These are phyloP conservation scores for Yamadazyma sp. DNA, from an alignment of 1,139 yeast genomes.

Conservation along the genomic window DNA sequence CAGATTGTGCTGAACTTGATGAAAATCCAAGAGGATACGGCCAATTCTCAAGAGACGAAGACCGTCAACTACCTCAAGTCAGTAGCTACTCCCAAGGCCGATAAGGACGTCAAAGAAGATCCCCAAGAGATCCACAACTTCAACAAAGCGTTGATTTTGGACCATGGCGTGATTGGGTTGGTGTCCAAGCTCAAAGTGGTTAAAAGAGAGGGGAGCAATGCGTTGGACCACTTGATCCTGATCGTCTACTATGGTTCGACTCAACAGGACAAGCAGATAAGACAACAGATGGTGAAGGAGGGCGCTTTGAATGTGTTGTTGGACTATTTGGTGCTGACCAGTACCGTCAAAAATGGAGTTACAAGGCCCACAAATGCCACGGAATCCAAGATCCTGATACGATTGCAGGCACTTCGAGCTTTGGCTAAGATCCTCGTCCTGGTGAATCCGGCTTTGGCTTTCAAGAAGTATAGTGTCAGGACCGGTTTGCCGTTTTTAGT, in stretches of 20 bases:
- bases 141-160: slow-evolving; percentile 27
- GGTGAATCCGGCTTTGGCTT: slow-evolving; percentile 39
- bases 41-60: slow-evolving; percentile 14
- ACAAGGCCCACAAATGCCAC: slow-evolving; percentile 22
- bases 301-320: slow-evolving; percentile 43
- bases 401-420: slow-evolving; percentile 33
- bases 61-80: slow-evolving; percentile 34
- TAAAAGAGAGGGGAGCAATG: slow-evolving; percentile 8
- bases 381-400: slow-evolving; percentile 17
- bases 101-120: slow-evolving; percentile 23
- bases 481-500: slow-evolving; percentile 49
- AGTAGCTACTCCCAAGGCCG: slow-evolving; percentile 29
- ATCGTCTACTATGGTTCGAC: slow-evolving; percentile 28
- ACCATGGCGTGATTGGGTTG: slow-evolving; percentile 26
- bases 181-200: slow-evolving; percentile 27
- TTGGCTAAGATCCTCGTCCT: slow-evolving; percentile 46
- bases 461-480: slow-evolving; percentile 38
- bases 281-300: slow-evolving; percentile 44
- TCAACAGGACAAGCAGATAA: slow-evolving; percentile 24
- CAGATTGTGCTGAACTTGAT: slow-evolving; percentile 39
- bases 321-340: slow-evolving; percentile 35
- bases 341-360: slow-evolving; percentile 21
- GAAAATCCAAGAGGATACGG: slow-evolving; percentile 19
- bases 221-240: slow-evolving; percentile 19
- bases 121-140: slow-evolving; percentile 27